Percentiles rank a stretch among this genome's conserved stretches.
Evolutionary conservation across 192 early-diverging fungal genomes (phyloP).

Genomic region (Umbelopsis ramanniana): DNA sequence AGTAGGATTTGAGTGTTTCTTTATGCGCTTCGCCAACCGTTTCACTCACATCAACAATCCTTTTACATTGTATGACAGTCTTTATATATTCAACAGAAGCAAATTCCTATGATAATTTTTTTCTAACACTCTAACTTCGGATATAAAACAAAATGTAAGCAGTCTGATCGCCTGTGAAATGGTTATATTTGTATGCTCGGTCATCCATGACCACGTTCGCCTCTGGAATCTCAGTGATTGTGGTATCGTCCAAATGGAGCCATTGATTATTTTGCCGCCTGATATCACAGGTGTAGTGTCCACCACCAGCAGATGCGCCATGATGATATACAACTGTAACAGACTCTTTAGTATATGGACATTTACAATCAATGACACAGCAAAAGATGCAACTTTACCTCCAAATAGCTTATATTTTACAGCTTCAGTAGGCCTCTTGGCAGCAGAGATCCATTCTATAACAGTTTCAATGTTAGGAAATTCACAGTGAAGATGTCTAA

Average conservation of each 20-base stretch:
- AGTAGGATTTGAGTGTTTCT: not conserved
- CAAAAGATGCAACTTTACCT: constrained; percentile 32
- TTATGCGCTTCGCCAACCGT: not conserved
- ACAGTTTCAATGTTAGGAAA: constrained; percentile 8
- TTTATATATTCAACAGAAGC: constrained; percentile 5
- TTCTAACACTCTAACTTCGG: constrained; percentile 33
- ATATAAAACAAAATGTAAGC: constrained; percentile 84
- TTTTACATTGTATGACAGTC: no score
- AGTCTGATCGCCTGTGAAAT: constrained; percentile 57
- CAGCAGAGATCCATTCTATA: constrained; percentile 65
- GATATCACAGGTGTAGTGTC: constrained; percentile 98
- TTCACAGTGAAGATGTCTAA: not conserved
- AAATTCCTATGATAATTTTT: constrained; percentile 16
- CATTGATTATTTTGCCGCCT: constrained; percentile 72
- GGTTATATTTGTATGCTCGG: constrained; percentile 25
- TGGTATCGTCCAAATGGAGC: constrained; percentile 93
- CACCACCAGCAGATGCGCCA: constrained; percentile 82
- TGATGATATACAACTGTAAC: constrained; percentile 92
- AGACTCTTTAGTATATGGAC: not conserved
- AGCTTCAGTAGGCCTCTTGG: constrained; percentile 44
- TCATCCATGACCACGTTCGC: constrained; percentile 62
- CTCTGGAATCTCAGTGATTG: constrained; percentile 60
- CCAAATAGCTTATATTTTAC: constrained; percentile 78
- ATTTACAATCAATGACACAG: not conserved
- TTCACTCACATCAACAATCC: not conserved